These are phyloP conservation scores for Ustilago sp. DNA, from an alignment of 1,284 basidiomycete genomes.

Conservation along the genomic window DNA sequence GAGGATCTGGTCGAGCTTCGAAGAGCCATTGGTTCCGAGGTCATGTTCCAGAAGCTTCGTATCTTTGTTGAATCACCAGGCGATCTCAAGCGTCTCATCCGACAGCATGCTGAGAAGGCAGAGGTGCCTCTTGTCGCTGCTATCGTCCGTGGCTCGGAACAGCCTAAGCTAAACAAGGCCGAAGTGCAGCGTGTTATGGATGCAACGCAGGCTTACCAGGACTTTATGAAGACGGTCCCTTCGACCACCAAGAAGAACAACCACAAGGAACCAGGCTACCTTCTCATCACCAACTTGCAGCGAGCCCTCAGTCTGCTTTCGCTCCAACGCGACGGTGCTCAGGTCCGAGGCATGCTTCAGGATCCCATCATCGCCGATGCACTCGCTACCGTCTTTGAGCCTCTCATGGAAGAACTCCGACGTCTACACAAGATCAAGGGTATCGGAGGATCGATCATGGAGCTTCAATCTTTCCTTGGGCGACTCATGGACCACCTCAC, in stretches of 20 bases:
- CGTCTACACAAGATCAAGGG: conserved; percentile 60
- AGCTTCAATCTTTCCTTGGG: conserved; percentile 50
- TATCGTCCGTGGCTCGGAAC: conserved; percentile 64
- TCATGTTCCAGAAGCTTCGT: conserved; percentile 65
- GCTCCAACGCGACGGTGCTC: conserved; percentile 62
- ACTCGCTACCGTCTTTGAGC: conserved; percentile 57
- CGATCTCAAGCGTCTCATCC: conserved; percentile 65
- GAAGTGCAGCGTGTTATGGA: conserved; percentile 64
- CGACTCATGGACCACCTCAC: conserved; percentile 60
- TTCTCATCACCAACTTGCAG: conserved; percentile 62
- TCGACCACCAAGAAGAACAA: conserved; percentile 54
- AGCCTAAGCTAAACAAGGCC: conserved; percentile 63
- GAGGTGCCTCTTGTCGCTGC: conserved; percentile 67
- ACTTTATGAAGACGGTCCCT: conserved; percentile 57
- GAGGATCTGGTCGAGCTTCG: conserved; percentile 59
- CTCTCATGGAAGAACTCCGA: conserved; percentile 57
- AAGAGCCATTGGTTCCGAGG: conserved; percentile 53
- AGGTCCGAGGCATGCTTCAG: conserved; percentile 64
- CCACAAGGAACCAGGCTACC: conserved; percentile 58
- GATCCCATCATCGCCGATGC: conserved; percentile 59
- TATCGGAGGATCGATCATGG: conserved; percentile 48
- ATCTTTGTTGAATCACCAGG: conserved; percentile 61
- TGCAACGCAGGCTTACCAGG: conserved; percentile 59
- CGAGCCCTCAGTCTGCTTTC: conserved; percentile 60
- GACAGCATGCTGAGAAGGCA: conserved; percentile 58